These are phyloP conservation scores for Pseudogymnoascus sp. DNA, from an alignment of 2,329 filamentous ascomycete genomes.

Conservation along the genomic window DNA sequence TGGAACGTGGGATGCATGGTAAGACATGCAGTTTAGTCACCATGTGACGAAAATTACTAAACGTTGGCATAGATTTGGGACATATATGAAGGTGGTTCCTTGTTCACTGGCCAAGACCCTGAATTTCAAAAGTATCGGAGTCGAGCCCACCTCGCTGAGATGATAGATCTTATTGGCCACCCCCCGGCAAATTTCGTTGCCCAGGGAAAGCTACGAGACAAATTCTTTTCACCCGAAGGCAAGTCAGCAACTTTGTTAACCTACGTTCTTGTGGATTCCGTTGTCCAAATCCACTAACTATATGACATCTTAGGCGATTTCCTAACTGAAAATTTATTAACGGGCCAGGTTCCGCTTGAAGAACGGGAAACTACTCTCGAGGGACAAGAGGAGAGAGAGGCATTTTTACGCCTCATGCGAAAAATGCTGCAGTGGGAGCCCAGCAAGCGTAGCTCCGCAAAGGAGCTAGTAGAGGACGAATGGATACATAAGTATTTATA, in stretches of 20 bases:
- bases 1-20: slow-evolving; percentile 47
- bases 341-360: slow-evolving; percentile 26
- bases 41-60: background rate
- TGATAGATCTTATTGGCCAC: slow-evolving; percentile 37
- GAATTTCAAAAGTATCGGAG: background rate
- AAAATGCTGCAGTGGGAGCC: slow-evolving; percentile 28
- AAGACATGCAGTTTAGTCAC: slow-evolving; percentile 15
- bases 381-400: slow-evolving; percentile 22
- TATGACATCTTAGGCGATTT: background rate
- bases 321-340: slow-evolving; percentile 12
- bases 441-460: slow-evolving; percentile 24
- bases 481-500: background rate
- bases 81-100: slow-evolving; percentile 36
- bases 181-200: slow-evolving; percentile 26
- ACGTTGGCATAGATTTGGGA: slow-evolving; percentile 37
- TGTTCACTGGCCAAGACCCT: slow-evolving; percentile 31
- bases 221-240: background rate
- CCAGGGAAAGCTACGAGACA: background rate
- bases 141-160: slow-evolving; percentile 38
- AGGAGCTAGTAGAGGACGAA: slow-evolving; percentile 22
- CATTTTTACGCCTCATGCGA: slow-evolving; percentile 25
- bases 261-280: background rate
- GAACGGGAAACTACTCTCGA: slow-evolving; percentile 31
- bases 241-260: background rate
- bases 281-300: background rate